phyloP scores from a whole-genome alignment of 257 asterid species.

The Solanum commersonii region DNA sequence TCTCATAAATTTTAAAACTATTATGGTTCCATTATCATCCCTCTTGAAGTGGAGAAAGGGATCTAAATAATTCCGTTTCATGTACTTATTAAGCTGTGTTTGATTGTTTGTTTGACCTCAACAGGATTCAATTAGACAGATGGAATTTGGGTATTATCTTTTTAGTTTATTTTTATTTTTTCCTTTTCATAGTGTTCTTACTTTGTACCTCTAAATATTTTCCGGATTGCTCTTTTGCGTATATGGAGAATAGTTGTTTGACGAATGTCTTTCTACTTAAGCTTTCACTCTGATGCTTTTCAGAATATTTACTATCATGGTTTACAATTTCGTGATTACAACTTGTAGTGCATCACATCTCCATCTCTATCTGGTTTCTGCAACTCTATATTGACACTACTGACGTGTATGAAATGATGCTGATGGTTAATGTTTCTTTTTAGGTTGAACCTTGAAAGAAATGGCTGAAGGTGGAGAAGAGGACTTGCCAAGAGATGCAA shows the following conservation, averaged over 20 bases:
- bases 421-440: background rate
- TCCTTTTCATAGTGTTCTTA: background rate
- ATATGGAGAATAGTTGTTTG: background rate
- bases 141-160: background rate
- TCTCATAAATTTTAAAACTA: background rate
- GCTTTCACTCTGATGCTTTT: background rate
- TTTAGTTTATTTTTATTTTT: background rate
- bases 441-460: background rate
- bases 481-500: slow-evolving; percentile 81
- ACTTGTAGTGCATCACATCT: background rate
- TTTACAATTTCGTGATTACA: background rate
- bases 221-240: background rate
- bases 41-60: background rate
- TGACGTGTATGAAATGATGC: background rate
- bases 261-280: background rate
- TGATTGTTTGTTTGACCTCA: background rate
- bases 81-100: background rate
- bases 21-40: background rate
- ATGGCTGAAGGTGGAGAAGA: slow-evolving; percentile 77
- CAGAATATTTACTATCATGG: background rate
- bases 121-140: background rate
- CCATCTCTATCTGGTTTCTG: background rate
- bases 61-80: background rate
- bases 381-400: background rate
- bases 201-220: background rate